phyloP scores from a whole-genome alignment of 495 filamentous ascomycete genomes.

The Penicillium daleae region DNA sequence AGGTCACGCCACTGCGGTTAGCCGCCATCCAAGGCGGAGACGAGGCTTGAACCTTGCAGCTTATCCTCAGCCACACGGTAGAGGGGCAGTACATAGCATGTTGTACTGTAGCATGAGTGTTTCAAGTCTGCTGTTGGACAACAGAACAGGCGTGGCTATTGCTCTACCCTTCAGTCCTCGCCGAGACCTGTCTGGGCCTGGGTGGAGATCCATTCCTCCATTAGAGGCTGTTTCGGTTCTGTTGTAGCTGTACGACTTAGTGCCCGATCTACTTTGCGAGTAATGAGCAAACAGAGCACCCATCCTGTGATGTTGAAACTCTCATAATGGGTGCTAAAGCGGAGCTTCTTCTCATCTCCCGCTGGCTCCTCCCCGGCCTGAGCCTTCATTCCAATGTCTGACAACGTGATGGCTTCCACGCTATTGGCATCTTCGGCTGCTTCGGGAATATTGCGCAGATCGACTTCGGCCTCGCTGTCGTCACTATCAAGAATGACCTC shows the following conservation, averaged over 20 bases:
- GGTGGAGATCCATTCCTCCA: slow-evolving; percentile 92
- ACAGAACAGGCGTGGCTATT: background rate
- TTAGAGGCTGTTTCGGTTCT: slow-evolving; percentile 66
- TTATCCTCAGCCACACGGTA: slow-evolving; percentile 8
- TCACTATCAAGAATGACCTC: slow-evolving; percentile 50
- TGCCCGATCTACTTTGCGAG: slow-evolving; percentile 60
- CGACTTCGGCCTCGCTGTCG: slow-evolving; percentile 40
- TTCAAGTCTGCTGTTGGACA: background rate
- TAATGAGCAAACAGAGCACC: slow-evolving; percentile 87
- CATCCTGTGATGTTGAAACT: slow-evolving; percentile 94
- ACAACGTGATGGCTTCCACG: slow-evolving; percentile 1
- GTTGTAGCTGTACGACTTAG: slow-evolving; percentile 34
- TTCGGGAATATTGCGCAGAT: slow-evolving; percentile 44
- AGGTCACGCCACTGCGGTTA: slow-evolving; percentile 23
- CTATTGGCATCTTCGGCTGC: slow-evolving; percentile 20
- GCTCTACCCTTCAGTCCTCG: slow-evolving; percentile 44
- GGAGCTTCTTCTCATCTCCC: slow-evolving; percentile 85
- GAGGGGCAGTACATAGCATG: background rate
- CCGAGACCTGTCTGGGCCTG: slow-evolving; percentile 55
- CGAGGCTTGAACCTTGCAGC: slow-evolving; percentile 12
- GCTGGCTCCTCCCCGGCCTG: slow-evolving; percentile 14
- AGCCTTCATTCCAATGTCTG: slow-evolving; percentile 19
- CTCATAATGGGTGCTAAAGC: slow-evolving; percentile 83
- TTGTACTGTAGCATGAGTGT: background rate
- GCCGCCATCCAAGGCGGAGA: slow-evolving; percentile 6